Conservation (phyloP, 805 yeast genomes). For the Pichia nakasei region DNA sequence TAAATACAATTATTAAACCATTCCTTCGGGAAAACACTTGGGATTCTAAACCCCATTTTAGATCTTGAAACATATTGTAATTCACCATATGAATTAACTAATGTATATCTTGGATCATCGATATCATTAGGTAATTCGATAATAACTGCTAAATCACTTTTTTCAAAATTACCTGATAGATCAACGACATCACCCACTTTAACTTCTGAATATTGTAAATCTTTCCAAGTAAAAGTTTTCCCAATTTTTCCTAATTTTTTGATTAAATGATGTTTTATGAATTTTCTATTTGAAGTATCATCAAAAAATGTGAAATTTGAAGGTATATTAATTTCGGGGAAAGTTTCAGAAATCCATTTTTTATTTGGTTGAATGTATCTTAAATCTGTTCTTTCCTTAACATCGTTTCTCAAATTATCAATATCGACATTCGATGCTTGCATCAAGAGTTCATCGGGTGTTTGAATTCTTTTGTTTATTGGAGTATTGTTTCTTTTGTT, state of each 20-base stretch:
- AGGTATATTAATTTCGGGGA: slow-evolving; percentile 10
- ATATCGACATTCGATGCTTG: slow-evolving; percentile 22
- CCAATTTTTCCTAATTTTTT: slow-evolving; percentile 14
- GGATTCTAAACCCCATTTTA: slow-evolving; percentile 43
- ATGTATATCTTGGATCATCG: slow-evolving; percentile 47
- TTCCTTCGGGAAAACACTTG: slow-evolving; percentile 36
- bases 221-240: slow-evolving; percentile 10
- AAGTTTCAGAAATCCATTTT: slow-evolving; percentile 19
- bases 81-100: slow-evolving; percentile 49
- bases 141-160: slow-evolving; percentile 43
- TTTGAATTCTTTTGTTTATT: slow-evolving; percentile 15
- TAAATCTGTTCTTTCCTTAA: slow-evolving; percentile 14
- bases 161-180: slow-evolving; percentile 32
- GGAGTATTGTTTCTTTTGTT: slow-evolving; percentile 4
- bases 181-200: slow-evolving; percentile 59
- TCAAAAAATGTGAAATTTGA: slow-evolving; percentile 13
- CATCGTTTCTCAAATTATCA: slow-evolving; percentile 18
- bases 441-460: slow-evolving; percentile 25
- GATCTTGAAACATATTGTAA: slow-evolving; percentile 39
- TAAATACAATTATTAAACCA: slow-evolving; percentile 27
- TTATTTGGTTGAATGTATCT: slow-evolving; percentile 25
- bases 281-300: slow-evolving; percentile 11
- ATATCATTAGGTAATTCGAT: slow-evolving; percentile 42
- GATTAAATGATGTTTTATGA: slow-evolving; percentile 9
- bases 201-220: slow-evolving; percentile 24